A percentile compares a stretch with the other conserved stretches of the same genome.
phyloP scores from a whole-genome alignment of 83 land plant genomes.

The Picea abies region DNA sequence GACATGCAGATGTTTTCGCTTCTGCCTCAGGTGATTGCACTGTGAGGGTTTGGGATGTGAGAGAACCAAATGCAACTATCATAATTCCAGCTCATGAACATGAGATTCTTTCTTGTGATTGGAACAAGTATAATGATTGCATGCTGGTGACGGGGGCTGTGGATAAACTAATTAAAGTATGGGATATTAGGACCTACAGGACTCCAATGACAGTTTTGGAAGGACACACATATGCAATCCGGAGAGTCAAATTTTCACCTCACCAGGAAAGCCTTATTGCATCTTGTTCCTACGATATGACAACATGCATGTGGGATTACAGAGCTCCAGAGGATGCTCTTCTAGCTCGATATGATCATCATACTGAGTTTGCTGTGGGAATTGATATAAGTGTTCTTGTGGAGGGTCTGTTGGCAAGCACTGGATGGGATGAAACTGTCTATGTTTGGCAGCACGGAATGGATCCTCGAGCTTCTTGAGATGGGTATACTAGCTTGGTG shows the following conservation, averaged over 20 bases:
- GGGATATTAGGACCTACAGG: slow-evolving; percentile 85
- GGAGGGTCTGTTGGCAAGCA: slow-evolving; percentile 89
- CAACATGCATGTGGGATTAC: slow-evolving; percentile 86
- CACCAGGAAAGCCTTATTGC: slow-evolving; percentile 58
- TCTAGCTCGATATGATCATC: slow-evolving; percentile 82
- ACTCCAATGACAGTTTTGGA: slow-evolving; percentile 71
- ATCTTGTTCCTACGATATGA: slow-evolving; percentile 98
- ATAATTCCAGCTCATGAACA: slow-evolving; percentile 79
- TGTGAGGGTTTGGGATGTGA: slow-evolving; percentile 83
- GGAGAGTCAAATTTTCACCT: slow-evolving; percentile 88
- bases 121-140: slow-evolving; percentile 95
- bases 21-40: slow-evolving; percentile 97
- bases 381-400: slow-evolving; percentile 93
- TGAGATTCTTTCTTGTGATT: slow-evolving; percentile 90
- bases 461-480: slow-evolving; percentile 71
- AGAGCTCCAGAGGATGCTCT: slow-evolving; percentile 78
- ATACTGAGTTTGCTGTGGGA: slow-evolving; percentile 93
- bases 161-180: slow-evolving; percentile 80
- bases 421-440: slow-evolving; percentile 94
- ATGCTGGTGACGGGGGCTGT: slow-evolving; percentile 79
- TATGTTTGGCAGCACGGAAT: slow-evolving; percentile 96
- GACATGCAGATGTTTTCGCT: slow-evolving; percentile 90
- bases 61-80: slow-evolving; percentile 76
- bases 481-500: background rate
- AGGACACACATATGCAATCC: slow-evolving; percentile 87